These are phyloP conservation scores for Polytrichum formosum DNA, from an alignment of 225 moss, liverwort and hornwort genomes.

Conservation along the genomic window DNA sequence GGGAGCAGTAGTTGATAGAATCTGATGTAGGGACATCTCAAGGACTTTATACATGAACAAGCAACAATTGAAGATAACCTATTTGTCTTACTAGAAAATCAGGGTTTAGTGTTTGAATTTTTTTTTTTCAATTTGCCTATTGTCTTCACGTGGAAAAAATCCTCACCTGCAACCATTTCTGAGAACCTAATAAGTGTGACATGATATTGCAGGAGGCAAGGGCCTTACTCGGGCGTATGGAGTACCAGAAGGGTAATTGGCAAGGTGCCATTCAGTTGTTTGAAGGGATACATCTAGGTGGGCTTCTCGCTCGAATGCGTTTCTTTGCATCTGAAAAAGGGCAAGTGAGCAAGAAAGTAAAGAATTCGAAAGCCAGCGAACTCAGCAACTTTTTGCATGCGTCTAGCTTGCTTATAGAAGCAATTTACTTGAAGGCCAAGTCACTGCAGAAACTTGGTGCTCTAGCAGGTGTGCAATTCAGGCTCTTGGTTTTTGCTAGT, in stretches of 20 bases:
- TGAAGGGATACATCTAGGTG: constrained; percentile 60
- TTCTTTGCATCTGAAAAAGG: constrained; percentile 54
- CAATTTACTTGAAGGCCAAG: constrained; percentile 79
- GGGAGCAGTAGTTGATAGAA: no score
- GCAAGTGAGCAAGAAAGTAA: constrained; percentile 38
- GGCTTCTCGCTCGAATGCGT: constrained; percentile 55
- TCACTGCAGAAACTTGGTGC: constrained; percentile 67
- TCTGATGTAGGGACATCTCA: no score
- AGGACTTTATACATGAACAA: no score
- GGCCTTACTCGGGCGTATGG: constrained; percentile 71
- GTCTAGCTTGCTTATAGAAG: constrained; percentile 71
- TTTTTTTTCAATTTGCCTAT: no score
- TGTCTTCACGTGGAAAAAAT: no score
- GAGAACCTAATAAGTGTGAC: background rate
- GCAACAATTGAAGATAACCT: no score
- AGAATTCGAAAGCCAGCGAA: constrained; percentile 41
- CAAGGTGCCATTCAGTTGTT: constrained; percentile 67
- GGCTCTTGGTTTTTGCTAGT: no score
- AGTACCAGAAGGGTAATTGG: constrained; percentile 76
- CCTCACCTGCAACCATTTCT: no score
- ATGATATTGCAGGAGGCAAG: constrained; percentile 58
- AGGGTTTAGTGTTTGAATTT: no score
- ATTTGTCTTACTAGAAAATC: no score
- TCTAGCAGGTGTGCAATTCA: constrained; percentile 40
- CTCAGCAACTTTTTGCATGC: constrained; percentile 63